A percentile compares a stretch with the other conserved stretches of the same genome.
These are phyloP conservation scores for Hamamelis virginiana DNA, from an alignment of 164 flowering plant genomes.

Conservation along the genomic window DNA sequence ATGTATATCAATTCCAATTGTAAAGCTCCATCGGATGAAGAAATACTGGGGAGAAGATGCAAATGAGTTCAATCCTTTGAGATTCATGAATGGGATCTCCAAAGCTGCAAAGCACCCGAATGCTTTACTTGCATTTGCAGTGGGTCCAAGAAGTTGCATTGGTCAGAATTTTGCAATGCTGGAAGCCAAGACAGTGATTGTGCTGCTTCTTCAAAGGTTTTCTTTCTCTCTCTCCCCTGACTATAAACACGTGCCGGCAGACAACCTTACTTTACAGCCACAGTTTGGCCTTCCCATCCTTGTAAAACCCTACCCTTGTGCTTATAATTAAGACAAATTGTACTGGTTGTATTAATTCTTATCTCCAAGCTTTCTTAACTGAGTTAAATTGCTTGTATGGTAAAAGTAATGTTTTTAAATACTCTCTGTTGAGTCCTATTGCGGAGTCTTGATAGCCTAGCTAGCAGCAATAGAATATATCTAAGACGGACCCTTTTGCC, in stretches of 20 bases:
- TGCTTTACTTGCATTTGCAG: conserved; percentile 30
- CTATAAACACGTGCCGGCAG: conserved; percentile 34
- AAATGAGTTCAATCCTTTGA: conserved; percentile 37
- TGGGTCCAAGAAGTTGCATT: conserved; percentile 39
- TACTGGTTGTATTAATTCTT: too few relatives aligned
- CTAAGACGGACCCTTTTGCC: too few relatives aligned
- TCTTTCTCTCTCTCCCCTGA: conserved; percentile 29
- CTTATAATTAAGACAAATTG: too few relatives aligned
- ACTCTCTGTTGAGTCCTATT: too few relatives aligned
- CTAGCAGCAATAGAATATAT: too few relatives aligned
- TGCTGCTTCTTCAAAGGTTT: conserved; percentile 32
- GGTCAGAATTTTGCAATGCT: conserved; percentile 45
- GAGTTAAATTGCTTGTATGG: too few relatives aligned
- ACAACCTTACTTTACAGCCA: conserved; percentile 28
- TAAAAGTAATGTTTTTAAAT: too few relatives aligned
- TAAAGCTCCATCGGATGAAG: conserved; percentile 21
- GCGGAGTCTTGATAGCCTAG: too few relatives aligned
- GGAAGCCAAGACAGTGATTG: conserved; percentile 32
- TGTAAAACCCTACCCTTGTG: conserved; percentile 9
- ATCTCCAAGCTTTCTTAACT: too few relatives aligned
- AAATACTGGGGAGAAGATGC: conserved; percentile 47
- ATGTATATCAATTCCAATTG: conserved; percentile 16
- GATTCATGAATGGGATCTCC: conserved; percentile 36
- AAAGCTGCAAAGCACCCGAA: conserved; percentile 40
- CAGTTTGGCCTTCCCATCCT: conserved; percentile 33